Percentiles rank a stretch among this genome's conserved stretches.
phyloP scores from a whole-genome alignment of 441 rosid genomes.

The Dalechampia spathulata region DNA sequence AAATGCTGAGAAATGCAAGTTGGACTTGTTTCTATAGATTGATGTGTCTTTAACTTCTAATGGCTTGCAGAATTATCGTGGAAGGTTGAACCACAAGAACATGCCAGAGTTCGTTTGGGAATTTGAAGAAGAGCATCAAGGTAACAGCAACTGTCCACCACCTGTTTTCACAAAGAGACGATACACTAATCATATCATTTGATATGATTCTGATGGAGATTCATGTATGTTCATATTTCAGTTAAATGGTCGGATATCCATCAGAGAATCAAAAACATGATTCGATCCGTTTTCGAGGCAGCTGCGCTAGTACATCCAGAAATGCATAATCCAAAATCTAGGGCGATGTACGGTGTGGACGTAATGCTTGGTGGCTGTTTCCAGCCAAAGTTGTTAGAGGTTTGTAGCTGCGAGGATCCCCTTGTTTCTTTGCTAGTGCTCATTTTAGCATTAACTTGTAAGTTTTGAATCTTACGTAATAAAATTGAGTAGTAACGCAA shows the following conservation, averaged over 20 bases:
- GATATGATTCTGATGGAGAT: not conserved
- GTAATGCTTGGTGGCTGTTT: constrained; percentile 76
- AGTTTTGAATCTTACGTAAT: no score
- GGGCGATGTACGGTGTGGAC: constrained; percentile 92
- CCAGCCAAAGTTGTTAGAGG: constrained; percentile 88
- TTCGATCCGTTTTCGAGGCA: constrained; percentile 65
- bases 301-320: constrained; percentile 78
- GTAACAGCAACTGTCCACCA: constrained; percentile 24
- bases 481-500: not conserved
- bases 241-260: constrained; percentile 82
- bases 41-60: constrained; percentile 9
- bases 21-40: not conserved
- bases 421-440: not conserved
- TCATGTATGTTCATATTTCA: constrained; percentile 27
- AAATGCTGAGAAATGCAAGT: not conserved
- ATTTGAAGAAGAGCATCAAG: constrained; percentile 78
- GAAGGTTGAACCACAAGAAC: constrained; percentile 72
- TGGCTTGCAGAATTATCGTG: constrained; percentile 71
- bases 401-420: constrained; percentile 25
- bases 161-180: not conserved
- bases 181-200: not conserved
- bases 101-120: constrained; percentile 73
- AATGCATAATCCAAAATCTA: constrained; percentile 72
- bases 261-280: constrained; percentile 47
- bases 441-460: not conserved